phyloP scores from a whole-genome alignment of 345 rosid species.

The Psidium guajava region DNA sequence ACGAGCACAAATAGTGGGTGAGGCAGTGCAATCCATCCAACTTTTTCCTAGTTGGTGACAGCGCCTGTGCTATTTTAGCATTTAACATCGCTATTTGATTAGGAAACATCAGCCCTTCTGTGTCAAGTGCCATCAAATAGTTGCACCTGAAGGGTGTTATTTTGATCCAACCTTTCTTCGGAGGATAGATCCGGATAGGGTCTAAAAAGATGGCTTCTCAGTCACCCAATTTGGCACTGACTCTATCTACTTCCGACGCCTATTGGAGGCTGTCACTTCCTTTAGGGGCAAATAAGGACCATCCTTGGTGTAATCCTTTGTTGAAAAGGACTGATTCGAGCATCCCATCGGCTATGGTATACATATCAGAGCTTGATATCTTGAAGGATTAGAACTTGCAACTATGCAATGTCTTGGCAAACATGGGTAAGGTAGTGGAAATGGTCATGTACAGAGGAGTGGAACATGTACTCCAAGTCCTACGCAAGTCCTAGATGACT shows the following conservation, averaged over 20 bases:
- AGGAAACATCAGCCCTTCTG: neutral
- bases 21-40: conserved; percentile 18
- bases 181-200: conserved; percentile 39
- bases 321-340: neutral
- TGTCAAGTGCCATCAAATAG: neutral
- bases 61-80: conserved; percentile 64
- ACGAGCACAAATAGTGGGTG: conserved; percentile 14
- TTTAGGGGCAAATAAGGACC: conserved; percentile 48
- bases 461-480: conserved; percentile 83
- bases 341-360: conserved; percentile 33
- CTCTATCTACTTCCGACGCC: conserved; percentile 45
- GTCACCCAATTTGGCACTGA: conserved; percentile 34
- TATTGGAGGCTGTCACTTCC: conserved; percentile 78
- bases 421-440: conserved; percentile 29
- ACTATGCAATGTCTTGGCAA: conserved; percentile 23
- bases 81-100: conserved; percentile 30
- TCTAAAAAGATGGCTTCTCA: conserved; percentile 44
- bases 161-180: conserved; percentile 57
- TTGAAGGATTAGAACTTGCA: conserved; percentile 57
- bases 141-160: conserved; percentile 28
- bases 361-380: conserved; percentile 60
- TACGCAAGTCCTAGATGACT: conserved; percentile 41
- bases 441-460: conserved; percentile 50
- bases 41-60: conserved; percentile 50
- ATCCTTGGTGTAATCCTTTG: conserved; percentile 66